Base-by-base conservation (phyloP, 1,284 basidiomycete genomes). In the Rhodofomes roseus region DNA sequence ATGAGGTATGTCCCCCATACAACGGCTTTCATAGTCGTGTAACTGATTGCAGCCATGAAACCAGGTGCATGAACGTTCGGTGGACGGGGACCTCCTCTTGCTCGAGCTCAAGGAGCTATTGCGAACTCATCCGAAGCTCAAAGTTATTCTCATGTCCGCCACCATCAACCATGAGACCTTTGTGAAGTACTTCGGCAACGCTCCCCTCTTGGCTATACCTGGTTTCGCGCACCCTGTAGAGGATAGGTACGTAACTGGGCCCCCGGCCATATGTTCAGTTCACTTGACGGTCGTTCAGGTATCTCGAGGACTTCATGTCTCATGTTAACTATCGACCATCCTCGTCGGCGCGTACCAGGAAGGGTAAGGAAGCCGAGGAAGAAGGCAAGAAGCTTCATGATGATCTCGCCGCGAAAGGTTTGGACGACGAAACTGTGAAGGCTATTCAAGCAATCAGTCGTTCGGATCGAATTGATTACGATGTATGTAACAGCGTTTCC, bases 101-200 rank as follows among this genome's bases (percentile, higher is more conserved):
- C 83, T 97, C n/a, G 89, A 96, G 69, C 77, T 91, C 29, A 86
- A 89, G 61, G 90, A 94, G 66, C 76, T 97, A 11, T 75, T 98
- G 51, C 77, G 78, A 61, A 79, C 74, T n/a, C 90, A 95, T 67
- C 76, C 78, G 40, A 82, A 73, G 7, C 82, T 98, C 69, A 95
- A 92, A 71, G 83, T 96, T n/a, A 74, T 95, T 31, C 80, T 93
- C 59, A 92, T 92, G 90, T 90, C 87, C 55, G 94, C 94, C 1
- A 96, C 94, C 0, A 95, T 96, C 74, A 95, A 96, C 67, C 90
- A 95, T 63, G 81, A 92, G 65, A 85, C 83, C 23, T 96, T 96
- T 66, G 75, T 86, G 54, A 80, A 84, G 59, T 96, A 96, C 73
- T 96, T 95, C 70, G 74, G 84, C 60, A 82, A 84, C 25, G 93